Percentiles rank a stretch among this genome's conserved stretches.
Evolutionary conservation across 192 early-diverging fungal species (phyloP).

Genomic region (Linnemannia exigua): DNA sequence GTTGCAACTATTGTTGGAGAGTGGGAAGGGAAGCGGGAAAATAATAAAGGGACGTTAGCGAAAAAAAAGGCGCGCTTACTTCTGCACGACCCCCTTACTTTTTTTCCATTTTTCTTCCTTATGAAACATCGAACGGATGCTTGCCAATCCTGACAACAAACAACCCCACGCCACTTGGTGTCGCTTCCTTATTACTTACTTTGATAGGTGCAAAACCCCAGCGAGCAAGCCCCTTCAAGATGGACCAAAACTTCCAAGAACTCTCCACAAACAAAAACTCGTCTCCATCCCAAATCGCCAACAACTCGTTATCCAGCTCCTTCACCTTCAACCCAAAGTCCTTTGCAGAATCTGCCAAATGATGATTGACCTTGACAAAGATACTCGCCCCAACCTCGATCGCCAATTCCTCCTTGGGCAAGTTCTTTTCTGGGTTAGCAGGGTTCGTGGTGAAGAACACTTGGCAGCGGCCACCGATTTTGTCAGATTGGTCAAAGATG

Average conservation of each 20-base stretch:
- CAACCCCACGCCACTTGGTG: background rate
- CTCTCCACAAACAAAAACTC: conserved; percentile 68
- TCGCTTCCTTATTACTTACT: conserved; percentile 28
- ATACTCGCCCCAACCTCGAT: conserved; percentile 77
- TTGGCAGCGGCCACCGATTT: conserved; percentile 68
- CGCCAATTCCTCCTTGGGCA: conserved; percentile 21
- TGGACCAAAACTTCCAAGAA: conserved; percentile 55
- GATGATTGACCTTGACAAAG: conserved; percentile 70
- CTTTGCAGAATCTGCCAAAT: conserved; percentile 66
- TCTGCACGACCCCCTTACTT: background rate
- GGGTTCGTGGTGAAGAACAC: conserved; percentile 43
- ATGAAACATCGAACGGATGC: background rate
- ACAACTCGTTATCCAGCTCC: conserved; percentile 35
- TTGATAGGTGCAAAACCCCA: conserved; percentile 64
- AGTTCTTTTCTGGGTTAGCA: conserved; percentile 6
- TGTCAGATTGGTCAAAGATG: conserved; percentile 66
- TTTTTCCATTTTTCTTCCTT: conserved; percentile 10
- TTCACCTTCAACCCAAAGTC: conserved; percentile 64
- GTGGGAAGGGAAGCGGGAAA: background rate
- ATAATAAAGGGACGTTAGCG: background rate
- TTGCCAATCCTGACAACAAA: conserved; percentile 8
- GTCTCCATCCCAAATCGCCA: conserved; percentile 66
- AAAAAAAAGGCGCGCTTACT: background rate
- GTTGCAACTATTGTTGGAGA: conserved; percentile 36
- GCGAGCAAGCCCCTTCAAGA: conserved; percentile 54